phyloP scores from a whole-genome alignment of 805 yeast genomes.

The Metschnikowia dekortorum region DNA sequence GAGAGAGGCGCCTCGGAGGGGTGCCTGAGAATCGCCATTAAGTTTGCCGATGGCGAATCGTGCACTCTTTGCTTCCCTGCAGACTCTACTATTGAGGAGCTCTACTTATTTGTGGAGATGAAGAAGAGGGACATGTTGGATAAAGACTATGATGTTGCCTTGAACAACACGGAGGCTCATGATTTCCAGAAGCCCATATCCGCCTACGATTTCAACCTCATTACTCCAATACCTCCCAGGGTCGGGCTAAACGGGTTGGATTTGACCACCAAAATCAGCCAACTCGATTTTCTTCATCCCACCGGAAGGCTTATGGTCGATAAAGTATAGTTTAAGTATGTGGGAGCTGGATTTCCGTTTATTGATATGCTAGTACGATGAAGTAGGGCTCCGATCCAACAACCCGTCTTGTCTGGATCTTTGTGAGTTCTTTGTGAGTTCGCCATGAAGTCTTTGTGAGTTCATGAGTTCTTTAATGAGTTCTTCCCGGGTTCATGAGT shows the following conservation, averaged over 20 bases:
- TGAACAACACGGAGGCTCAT: conserved; percentile 21
- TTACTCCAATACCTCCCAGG: conserved; percentile 39
- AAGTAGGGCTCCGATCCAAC: background rate
- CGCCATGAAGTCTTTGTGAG: too few species aligned
- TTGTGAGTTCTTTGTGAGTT: too few species aligned
- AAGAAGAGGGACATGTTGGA: conserved; percentile 38
- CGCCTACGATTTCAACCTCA: conserved; percentile 27
- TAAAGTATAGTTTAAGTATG: conserved; percentile 4
- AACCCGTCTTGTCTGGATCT: too few species aligned
- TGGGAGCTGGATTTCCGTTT: background rate
- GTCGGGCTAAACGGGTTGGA: conserved; percentile 24
- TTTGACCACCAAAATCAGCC: conserved; percentile 46
- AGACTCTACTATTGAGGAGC: conserved; percentile 24
- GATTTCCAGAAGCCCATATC: conserved; percentile 23
- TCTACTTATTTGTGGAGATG: conserved; percentile 34
- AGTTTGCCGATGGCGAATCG: conserved; percentile 62
- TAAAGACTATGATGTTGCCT: conserved; percentile 13
- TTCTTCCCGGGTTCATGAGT: too few species aligned
- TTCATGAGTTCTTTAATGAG: too few species aligned
- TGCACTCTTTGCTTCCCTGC: conserved; percentile 34
- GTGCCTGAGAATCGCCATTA: conserved; percentile 63
- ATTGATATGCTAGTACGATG: background rate
- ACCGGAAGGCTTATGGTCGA: conserved; percentile 60
- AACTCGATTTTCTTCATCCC: conserved; percentile 50
- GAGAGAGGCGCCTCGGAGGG: conserved; percentile 13